Evolutionary conservation across 2,329 filamentous ascomycete species (phyloP), one percentile per base, ranked within the genome.

Genomic region (Drechslerella stenobrocha): DNA sequence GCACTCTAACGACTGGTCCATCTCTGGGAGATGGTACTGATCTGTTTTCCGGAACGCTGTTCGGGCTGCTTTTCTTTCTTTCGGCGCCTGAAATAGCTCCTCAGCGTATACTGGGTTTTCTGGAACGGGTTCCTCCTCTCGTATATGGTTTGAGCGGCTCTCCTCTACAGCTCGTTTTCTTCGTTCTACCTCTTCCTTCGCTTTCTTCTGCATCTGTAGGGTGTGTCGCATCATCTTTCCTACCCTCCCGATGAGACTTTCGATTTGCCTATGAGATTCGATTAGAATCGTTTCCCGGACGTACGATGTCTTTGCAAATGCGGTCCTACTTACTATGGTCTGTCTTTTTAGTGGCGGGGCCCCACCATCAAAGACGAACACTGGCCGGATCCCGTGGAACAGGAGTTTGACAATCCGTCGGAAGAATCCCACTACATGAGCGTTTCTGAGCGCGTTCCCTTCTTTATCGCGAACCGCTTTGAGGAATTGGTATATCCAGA

Each of bases 401-500:
- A 98, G 82, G 0, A 98, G 82, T 76, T 98, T 98, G 82, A 93
- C 98, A 76, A 98, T 96, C 67, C 93, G 86, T 52, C 93, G 89
- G 78, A 98, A 98, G 83, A 98, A 98, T 35, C 95, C 93, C 42
- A 98, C 89, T 32, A 98, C 84, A 75, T 98, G 93, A 26, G 89
- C 92, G 79, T 96, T 98, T 70, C 91, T 89, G 52, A 98, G 81
- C 0, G 93, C 93, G 75, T 98, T 96, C 55, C 93, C 93, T 77
- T 98, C 93, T 75, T 97, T 96, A 78, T 98, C 93, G 73, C 93
- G 91, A 8, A 98, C 93, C 7, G 95, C 93, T 79, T 98, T 98
- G 73, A 98, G 84, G 75, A 98, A 98, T 75, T 98, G 93, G 81
- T 98, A 98, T 73, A 98, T 97, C 93, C 93, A 98, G 76, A 98